These are phyloP conservation scores for Suillus brevipes DNA, from an alignment of 768 basidiomycete genomes.

Conservation along the genomic window DNA sequence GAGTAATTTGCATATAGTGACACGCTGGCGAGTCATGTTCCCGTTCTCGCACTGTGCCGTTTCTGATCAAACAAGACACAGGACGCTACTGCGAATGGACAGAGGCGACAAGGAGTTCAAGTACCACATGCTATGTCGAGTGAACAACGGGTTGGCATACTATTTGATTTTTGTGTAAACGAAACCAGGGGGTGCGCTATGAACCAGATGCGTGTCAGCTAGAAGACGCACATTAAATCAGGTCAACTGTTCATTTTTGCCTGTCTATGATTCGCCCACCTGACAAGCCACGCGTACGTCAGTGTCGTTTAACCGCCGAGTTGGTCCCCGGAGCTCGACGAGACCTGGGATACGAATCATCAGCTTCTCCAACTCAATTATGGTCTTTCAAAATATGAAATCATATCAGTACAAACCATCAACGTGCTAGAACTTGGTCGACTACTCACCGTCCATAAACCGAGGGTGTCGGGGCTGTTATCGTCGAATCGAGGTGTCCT, in stretches of 20 bases:
- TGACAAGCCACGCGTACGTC: background rate
- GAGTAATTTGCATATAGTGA: background rate
- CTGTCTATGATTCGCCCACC: background rate
- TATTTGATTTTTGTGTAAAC: background rate
- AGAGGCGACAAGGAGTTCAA: background rate
- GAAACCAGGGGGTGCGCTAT: background rate
- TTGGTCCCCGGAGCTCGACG: background rate
- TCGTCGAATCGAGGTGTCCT: background rate
- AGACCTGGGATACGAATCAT: background rate
- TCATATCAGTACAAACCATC: background rate
- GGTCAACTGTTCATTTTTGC: background rate
- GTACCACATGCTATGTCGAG: background rate
- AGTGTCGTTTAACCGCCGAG: background rate
- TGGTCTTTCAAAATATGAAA: background rate
- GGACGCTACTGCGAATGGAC: background rate
- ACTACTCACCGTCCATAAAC: background rate
- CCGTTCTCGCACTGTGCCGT: background rate
- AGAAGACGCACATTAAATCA: background rate
- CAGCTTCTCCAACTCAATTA: background rate
- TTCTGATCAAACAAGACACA: background rate
- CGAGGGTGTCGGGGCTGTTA: background rate
- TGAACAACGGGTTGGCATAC: background rate
- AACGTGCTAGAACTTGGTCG: background rate
- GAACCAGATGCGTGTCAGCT: background rate
- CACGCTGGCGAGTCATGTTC: background rate